Evolutionary conservation across 2,329 filamentous ascomycete species (phyloP).

Genomic region (Fusarium succisae): DNA sequence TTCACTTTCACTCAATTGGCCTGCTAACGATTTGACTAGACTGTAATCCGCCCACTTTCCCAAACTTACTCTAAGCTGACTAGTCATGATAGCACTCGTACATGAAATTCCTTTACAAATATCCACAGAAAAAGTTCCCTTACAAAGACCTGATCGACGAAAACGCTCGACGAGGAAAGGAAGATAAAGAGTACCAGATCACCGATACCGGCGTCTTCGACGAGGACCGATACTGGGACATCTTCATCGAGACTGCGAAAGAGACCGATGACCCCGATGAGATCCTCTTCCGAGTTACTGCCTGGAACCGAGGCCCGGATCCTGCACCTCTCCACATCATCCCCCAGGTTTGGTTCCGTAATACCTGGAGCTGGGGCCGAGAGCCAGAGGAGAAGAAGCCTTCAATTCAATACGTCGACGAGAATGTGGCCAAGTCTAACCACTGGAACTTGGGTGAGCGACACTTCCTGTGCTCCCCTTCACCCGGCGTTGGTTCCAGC

Average conservation of each 20-base stretch:
- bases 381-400: slow-evolving; percentile 82
- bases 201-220: slow-evolving; percentile 89
- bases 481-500: slow-evolving; percentile 81
- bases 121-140: slow-evolving; percentile 90
- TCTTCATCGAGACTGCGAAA: slow-evolving; percentile 95
- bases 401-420: slow-evolving; percentile 71
- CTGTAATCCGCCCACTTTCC: slow-evolving; percentile 49
- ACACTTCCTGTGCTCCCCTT: slow-evolving; percentile 87
- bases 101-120: slow-evolving; percentile 99
- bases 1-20: neutral
- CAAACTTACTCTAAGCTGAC: slow-evolving; percentile 17
- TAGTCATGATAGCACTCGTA: slow-evolving; percentile 78
- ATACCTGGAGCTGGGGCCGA: slow-evolving; percentile 95
- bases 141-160: slow-evolving; percentile 89
- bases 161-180: slow-evolving; percentile 78
- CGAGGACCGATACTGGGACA: slow-evolving; percentile 94
- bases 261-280: slow-evolving; percentile 92
- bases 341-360: slow-evolving; percentile 95
- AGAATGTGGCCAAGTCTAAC: slow-evolving; percentile 77
- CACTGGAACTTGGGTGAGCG: slow-evolving; percentile 85
- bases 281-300: slow-evolving; percentile 91
- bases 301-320: slow-evolving; percentile 93
- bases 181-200: slow-evolving; percentile 90
- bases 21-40: slow-evolving; percentile 49
- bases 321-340: slow-evolving; percentile 92